Evolutionary conservation across 192 early-diverging fungal species (phyloP).

Genomic region (Coemansia sp.): DNA sequence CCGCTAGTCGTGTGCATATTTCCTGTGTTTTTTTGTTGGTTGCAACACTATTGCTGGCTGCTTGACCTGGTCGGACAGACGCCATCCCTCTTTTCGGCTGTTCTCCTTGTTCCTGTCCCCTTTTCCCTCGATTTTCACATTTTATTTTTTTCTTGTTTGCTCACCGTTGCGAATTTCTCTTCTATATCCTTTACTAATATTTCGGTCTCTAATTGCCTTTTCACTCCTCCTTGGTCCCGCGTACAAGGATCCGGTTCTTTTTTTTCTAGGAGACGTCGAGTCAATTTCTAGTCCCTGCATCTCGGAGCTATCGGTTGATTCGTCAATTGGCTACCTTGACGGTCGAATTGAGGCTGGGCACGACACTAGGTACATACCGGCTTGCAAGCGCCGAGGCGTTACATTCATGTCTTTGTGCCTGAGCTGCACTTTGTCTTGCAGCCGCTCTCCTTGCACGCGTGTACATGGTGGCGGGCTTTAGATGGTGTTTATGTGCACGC

Average conservation of each 20-base stretch:
- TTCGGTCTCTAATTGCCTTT: background rate
- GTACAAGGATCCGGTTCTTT: background rate
- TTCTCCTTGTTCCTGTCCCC: conserved; percentile 6
- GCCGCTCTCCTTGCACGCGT: background rate
- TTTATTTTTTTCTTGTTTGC: conserved; percentile 3
- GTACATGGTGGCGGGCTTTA: background rate
- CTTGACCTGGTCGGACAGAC: background rate
- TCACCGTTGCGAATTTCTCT: conserved; percentile 4
- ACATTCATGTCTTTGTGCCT: background rate
- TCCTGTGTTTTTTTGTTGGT: background rate
- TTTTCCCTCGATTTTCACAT: conserved; percentile 2
- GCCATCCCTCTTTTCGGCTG: conserved; percentile 6
- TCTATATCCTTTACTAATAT: conserved; percentile 1
- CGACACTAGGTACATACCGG: conserved; percentile 32
- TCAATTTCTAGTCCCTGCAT: conserved; percentile 36
- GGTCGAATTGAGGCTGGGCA: conserved; percentile 24
- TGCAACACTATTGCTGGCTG: background rate
- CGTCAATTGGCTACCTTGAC: conserved; percentile 43
- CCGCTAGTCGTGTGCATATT: background rate
- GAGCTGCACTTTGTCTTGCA: background rate
- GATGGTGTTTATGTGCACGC: background rate
- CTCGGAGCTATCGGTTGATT: conserved; percentile 52
- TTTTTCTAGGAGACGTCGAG: conserved; percentile 10
- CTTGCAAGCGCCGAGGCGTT: background rate
- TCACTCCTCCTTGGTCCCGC: background rate